Evolutionary conservation across 805 yeast genomes (phyloP).

Genomic region (Hemisphaericaspora nanyangensis): DNA sequence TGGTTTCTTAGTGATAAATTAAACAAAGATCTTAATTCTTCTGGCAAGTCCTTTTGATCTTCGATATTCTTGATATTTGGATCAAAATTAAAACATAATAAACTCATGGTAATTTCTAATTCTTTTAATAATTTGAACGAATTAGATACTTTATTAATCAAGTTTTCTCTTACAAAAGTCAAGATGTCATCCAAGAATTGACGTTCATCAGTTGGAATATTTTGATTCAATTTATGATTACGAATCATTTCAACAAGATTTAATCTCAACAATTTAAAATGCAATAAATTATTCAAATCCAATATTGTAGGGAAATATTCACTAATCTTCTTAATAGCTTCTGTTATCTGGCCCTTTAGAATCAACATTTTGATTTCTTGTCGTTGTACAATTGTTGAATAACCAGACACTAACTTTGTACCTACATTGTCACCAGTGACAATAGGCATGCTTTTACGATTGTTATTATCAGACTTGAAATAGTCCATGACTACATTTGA

Average conservation of each 20-base stretch:
- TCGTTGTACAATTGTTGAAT: constrained; percentile 50
- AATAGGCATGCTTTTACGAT: constrained; percentile 2
- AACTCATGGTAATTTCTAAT: constrained; percentile 79
- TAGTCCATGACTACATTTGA: constrained; percentile 8
- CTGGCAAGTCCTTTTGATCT: constrained; percentile 46
- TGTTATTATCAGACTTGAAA: constrained; percentile 3
- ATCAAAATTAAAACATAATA: constrained; percentile 52
- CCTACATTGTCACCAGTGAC: not conserved
- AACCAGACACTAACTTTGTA: constrained; percentile 30
- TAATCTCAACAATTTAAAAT: constrained; percentile 68
- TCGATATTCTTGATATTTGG: constrained; percentile 25
- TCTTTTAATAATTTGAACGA: constrained; percentile 61
- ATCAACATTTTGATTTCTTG: constrained; percentile 51
- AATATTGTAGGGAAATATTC: constrained; percentile 60
- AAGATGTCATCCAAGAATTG: constrained; percentile 52
- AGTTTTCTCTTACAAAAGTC: constrained; percentile 55
- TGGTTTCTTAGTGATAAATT: constrained; percentile 58
- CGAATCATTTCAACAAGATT: constrained; percentile 80
- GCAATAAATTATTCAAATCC: constrained; percentile 59
- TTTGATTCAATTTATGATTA: constrained; percentile 27
- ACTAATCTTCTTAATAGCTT: constrained; percentile 55
- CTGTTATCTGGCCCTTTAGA: constrained; percentile 56
- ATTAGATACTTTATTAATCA: constrained; percentile 58
- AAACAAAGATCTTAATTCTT: constrained; percentile 51
- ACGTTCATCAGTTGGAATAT: constrained; percentile 30